A percentile compares a stretch with the other conserved stretches of the same genome.
These are phyloP conservation scores for Balakata baccata DNA, from an alignment of 345 rosid genomes.

Conservation along the genomic window DNA sequence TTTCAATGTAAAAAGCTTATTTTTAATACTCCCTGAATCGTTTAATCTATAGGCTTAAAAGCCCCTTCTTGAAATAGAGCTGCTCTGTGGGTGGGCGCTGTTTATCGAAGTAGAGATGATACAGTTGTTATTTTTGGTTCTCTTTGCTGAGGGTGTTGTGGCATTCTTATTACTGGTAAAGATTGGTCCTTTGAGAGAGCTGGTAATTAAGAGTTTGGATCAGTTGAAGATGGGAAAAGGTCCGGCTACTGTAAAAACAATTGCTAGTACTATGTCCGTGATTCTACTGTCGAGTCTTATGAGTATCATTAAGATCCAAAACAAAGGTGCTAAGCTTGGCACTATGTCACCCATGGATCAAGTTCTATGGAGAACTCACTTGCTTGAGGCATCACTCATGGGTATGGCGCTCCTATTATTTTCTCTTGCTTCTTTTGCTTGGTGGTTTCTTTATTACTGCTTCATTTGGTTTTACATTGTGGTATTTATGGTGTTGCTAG, in stretches of 20 bases:
- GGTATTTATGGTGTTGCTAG: background rate
- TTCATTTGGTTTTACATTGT: background rate
- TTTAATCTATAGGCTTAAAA: constrained; percentile 1
- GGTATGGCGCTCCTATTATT: constrained; percentile 40
- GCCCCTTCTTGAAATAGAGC: background rate
- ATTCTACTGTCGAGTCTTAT: constrained; percentile 73
- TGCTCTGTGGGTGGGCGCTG: constrained; percentile 14
- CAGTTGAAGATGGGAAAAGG: constrained; percentile 83
- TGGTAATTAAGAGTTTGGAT: constrained; percentile 83
- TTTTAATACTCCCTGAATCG: background rate
- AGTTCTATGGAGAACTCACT: constrained; percentile 95
- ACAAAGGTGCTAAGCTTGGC: constrained; percentile 93
- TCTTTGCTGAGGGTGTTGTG: constrained; percentile 68
- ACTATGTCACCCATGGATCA: constrained; percentile 99
- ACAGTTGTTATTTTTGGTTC: constrained; percentile 75
- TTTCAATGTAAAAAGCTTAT: background rate
- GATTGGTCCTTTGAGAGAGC: constrained; percentile 88
- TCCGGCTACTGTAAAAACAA: constrained; percentile 91
- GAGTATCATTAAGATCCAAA: constrained; percentile 94
- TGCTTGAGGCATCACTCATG: constrained; percentile 95
- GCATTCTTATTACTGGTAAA: constrained; percentile 70
- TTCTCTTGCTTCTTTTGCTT: background rate
- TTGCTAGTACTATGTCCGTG: constrained; percentile 88
- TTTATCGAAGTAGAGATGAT: constrained; percentile 49
- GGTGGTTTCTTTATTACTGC: background rate